Conservation (phyloP, 129 eudicot genomes). For the Saposhnikovia divaricata region DNA sequence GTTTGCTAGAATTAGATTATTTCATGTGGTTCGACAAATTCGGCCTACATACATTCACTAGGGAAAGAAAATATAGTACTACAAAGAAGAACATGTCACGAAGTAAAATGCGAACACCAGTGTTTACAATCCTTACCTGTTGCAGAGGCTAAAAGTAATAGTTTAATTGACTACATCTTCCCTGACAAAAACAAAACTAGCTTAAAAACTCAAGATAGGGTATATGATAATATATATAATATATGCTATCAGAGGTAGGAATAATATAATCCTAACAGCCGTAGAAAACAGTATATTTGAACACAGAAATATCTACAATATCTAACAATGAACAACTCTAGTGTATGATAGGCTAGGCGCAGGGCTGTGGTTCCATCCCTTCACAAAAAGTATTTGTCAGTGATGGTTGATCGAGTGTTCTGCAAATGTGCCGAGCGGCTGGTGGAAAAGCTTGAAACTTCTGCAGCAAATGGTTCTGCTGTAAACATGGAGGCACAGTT, state of each 20-base stretch:
- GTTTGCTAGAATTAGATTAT: no score
- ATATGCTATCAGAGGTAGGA: background rate
- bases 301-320: background rate
- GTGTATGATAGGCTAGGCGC: constrained; percentile 77
- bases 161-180: background rate
- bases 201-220: background rate
- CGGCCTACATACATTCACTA: no score
- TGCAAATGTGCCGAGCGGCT: constrained; percentile 79
- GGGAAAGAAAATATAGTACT: no score
- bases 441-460: constrained; percentile 69
- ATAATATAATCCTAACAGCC: no score
- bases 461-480: constrained; percentile 43
- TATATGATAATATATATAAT: no score
- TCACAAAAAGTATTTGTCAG: constrained; percentile 86
- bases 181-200: background rate
- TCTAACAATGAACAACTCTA: constrained; percentile 7
- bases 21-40: no score
- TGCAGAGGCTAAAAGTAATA: background rate
- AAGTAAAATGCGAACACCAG: no score
- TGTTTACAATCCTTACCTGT: background rate
- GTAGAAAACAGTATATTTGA: background rate
- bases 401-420: constrained; percentile 85
- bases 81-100: no score
- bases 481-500: constrained; percentile 89
- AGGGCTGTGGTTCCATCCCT: constrained; percentile 99